phyloP scores from a whole-genome alignment of 1,284 basidiomycete species.

The Inonotus obliquus region DNA sequence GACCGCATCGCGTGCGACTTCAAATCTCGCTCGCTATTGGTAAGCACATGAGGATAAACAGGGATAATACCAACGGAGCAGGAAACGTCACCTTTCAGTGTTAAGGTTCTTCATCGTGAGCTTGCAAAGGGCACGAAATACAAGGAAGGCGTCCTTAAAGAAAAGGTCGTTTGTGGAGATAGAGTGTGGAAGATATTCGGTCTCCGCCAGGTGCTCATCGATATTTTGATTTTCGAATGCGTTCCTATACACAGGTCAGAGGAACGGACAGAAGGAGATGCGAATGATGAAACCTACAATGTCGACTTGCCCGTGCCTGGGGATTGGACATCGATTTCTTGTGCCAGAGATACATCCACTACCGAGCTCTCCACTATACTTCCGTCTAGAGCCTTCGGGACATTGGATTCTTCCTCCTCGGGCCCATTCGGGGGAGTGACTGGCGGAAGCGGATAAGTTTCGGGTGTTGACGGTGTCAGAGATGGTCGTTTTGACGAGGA shows the following conservation, averaged over 20 bases:
- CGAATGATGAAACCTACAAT: constrained; percentile 4
- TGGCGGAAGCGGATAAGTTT: constrained; percentile 24
- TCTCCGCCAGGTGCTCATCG: constrained; percentile 29
- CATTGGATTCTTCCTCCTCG: constrained; percentile 3
- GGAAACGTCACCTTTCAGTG: constrained; percentile 70
- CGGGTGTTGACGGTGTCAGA: constrained; percentile 28
- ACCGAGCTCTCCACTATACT: constrained; percentile 14
- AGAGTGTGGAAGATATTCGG: constrained; percentile 26
- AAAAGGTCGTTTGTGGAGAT: constrained; percentile 77
- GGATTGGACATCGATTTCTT: constrained; percentile 7
- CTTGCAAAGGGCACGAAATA: constrained; percentile 94
- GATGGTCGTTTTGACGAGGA: constrained; percentile 25
- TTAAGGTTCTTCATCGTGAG: constrained; percentile 96
- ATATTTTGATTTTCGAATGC: constrained; percentile 27
- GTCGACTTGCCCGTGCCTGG: constrained; percentile 1
- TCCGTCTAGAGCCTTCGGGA: constrained; percentile 13
- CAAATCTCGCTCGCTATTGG: constrained; percentile 78
- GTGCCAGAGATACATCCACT: not conserved
- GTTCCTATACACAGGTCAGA: constrained; percentile 11
- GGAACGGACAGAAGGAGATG: not conserved
- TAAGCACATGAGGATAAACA: not conserved
- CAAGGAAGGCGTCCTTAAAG: constrained; percentile 94
- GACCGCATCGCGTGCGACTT: constrained; percentile 96
- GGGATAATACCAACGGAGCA: not conserved
- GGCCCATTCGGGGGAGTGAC: constrained; percentile 19